phyloP scores from a whole-genome alignment of 306 rosid genomes.

The Trifolium fragiferum region DNA sequence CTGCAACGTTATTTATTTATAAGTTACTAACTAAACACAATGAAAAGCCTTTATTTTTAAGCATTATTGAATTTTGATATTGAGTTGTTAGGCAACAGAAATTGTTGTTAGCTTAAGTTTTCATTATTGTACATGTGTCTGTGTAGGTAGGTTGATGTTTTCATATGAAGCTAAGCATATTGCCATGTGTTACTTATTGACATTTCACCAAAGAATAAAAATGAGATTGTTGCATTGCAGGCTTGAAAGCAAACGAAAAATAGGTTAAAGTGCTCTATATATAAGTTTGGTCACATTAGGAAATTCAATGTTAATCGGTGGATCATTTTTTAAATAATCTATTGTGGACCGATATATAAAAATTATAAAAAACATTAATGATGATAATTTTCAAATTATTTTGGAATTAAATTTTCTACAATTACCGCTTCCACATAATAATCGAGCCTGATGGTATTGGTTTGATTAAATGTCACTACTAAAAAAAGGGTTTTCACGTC shows the following conservation, averaged over 20 bases:
- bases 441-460: no score
- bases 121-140: constrained; percentile 1
- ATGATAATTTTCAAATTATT: no score
- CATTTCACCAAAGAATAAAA: constrained; percentile 39
- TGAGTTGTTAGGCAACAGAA: constrained; percentile 33
- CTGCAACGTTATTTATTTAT: constrained; percentile 25
- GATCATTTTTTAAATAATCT: no score
- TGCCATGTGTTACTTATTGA: constrained; percentile 37
- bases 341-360: no score
- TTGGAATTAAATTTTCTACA: no score
- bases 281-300: no score
- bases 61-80: constrained; percentile 2
- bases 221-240: constrained; percentile 2
- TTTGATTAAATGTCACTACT: no score
- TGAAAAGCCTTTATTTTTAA: neutral
- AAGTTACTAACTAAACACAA: constrained; percentile 34
- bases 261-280: neutral
- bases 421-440: no score
- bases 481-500: no score
- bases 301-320: no score
- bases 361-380: no score
- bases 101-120: constrained; percentile 16
- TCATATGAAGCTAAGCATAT: constrained; percentile 40
- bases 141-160: constrained; percentile 24
- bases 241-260: neutral